Percentiles rank a stretch among this genome's conserved stretches.
These are phyloP conservation scores for Arthrocladium fulminans DNA, from an alignment of 2,329 filamentous ascomycete species.

Conservation along the genomic window DNA sequence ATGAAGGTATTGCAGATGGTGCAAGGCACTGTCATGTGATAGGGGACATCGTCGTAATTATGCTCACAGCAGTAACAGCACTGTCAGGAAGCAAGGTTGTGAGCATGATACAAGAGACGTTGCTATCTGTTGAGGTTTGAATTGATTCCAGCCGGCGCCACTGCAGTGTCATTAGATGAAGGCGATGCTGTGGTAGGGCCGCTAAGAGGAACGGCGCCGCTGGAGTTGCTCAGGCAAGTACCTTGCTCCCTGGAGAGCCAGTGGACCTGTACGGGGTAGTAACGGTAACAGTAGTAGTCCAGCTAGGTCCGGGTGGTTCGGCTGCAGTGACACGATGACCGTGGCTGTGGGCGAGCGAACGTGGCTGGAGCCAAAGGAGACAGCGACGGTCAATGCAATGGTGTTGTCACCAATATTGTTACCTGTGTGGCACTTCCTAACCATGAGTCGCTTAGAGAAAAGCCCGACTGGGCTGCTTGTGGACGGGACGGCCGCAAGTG, in stretches of 20 bases:
- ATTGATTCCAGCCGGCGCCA: neutral
- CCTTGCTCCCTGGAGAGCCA: neutral
- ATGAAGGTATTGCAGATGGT: constrained; percentile 1
- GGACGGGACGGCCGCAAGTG: no score
- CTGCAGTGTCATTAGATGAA: neutral
- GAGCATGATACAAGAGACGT: neutral
- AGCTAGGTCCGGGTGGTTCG: neutral
- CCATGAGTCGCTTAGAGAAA: neutral
- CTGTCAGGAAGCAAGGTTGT: neutral
- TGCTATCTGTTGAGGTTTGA: neutral
- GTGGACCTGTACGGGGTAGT: neutral
- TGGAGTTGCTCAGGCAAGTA: no score
- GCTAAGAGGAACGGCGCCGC: constrained; percentile 2
- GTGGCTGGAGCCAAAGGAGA: neutral
- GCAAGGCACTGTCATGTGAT: constrained; percentile 6
- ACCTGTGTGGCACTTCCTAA: neutral
- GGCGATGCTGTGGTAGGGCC: neutral
- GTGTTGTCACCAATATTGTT: constrained; percentile 2
- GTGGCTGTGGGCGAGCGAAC: constrained; percentile 1
- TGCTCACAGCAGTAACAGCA: neutral
- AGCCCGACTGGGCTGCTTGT: no score
- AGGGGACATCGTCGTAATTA: neutral
- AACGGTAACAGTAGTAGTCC: constrained; percentile 1
- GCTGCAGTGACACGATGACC: constrained; percentile 3
- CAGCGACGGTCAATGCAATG: neutral